phyloP scores from a whole-genome alignment of 306 rosid genomes.

The Glycyrrhiza uralensis region DNA sequence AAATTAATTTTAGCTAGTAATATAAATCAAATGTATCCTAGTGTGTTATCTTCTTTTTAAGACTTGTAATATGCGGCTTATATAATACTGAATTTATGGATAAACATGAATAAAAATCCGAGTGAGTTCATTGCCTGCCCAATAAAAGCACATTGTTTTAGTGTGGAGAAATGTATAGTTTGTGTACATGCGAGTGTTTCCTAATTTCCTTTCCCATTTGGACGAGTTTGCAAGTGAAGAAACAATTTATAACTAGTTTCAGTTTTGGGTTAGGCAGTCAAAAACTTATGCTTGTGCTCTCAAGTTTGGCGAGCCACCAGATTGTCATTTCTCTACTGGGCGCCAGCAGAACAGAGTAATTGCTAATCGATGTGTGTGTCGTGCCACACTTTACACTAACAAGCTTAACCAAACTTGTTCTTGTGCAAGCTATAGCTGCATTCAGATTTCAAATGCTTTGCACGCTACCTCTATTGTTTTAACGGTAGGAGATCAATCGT shows the following conservation, averaged over 20 bases:
- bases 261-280: background rate
- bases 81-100: background rate
- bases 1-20: too few relatives aligned
- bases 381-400: background rate
- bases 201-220: background rate
- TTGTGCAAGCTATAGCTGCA: background rate
- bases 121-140: too few relatives aligned
- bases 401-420: background rate
- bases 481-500: too few relatives aligned
- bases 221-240: background rate
- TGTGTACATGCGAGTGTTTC: background rate
- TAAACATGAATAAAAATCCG: background rate
- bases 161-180: background rate
- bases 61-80: too few relatives aligned
- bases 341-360: background rate
- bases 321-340: background rate
- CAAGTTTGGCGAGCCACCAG: slow-evolving; percentile 13
- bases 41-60: too few relatives aligned
- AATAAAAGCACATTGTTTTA: background rate
- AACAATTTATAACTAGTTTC: background rate
- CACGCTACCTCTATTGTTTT: too few relatives aligned
- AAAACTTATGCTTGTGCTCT: background rate
- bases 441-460: background rate
- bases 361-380: background rate
- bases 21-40: too few relatives aligned